Percentiles rank a stretch among this genome's conserved stretches.
phyloP scores from a whole-genome alignment of 257 asterid genomes.

The Salvia splendens region DNA sequence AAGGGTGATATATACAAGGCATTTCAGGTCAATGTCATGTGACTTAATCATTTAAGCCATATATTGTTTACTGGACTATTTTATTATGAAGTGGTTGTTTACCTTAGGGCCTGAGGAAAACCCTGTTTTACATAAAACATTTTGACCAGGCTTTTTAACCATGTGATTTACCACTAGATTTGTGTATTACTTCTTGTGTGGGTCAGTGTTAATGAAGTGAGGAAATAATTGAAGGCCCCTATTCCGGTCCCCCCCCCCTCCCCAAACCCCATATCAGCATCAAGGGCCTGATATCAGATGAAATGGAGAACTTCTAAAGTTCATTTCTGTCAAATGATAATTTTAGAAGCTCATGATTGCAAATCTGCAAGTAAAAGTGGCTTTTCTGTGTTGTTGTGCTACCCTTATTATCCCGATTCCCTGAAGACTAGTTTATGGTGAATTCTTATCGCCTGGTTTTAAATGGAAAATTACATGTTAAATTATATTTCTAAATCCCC shows the following conservation, averaged over 20 bases:
- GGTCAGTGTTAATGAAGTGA: not conserved
- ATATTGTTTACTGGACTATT: slow-evolving; percentile 5
- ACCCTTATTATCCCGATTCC: not conserved
- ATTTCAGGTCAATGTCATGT: slow-evolving; percentile 67
- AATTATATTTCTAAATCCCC: not conserved
- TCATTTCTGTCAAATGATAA: too few relatives aligned
- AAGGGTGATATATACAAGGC: slow-evolving; percentile 91
- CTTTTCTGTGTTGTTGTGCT: not conserved
- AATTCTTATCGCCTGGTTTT: not conserved
- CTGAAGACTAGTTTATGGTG: not conserved
- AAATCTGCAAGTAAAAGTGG: not conserved
- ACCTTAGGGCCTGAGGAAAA: not conserved
- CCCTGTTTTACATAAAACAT: slow-evolving; percentile 6
- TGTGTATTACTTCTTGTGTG: not conserved
- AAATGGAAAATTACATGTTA: slow-evolving; percentile 5
- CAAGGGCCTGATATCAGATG: too few relatives aligned
- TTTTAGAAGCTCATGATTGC: too few relatives aligned
- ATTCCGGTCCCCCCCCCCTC: too few relatives aligned
- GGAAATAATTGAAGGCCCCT: not conserved
- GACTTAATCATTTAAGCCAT: slow-evolving; percentile 12
- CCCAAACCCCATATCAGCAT: too few relatives aligned
- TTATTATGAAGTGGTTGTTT: slow-evolving; percentile 6
- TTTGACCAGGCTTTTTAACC: not conserved
- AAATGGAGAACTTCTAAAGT: too few relatives aligned
- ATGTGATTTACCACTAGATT: not conserved